Percentiles rank a stretch among this genome's conserved stretches.
Conservation (phyloP, 202 grass and related monocot species). For the Panicum virgatum region DNA sequence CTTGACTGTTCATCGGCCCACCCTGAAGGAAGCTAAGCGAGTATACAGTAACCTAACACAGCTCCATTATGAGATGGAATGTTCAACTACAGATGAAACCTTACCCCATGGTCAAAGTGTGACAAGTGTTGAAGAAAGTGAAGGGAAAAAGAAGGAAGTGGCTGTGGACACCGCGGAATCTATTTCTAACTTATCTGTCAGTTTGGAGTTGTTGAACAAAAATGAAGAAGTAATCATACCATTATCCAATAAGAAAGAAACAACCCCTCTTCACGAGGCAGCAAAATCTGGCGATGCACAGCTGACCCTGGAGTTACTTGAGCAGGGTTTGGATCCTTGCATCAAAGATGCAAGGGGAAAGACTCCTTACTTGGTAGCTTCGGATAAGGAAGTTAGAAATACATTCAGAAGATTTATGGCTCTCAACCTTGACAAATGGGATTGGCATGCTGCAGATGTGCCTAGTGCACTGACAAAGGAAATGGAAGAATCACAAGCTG, state of each 20-base stretch:
- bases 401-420: constrained; percentile 99
- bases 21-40: constrained; percentile 92
- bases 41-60: constrained; percentile 76
- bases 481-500: constrained; percentile 94
- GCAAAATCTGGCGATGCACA: constrained; percentile 72
- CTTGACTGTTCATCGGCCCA: constrained; percentile 81
- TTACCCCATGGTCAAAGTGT: constrained; percentile 34
- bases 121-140: constrained; percentile 25
- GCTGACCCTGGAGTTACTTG: constrained; percentile 69
- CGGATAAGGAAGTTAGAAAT: constrained; percentile 91
- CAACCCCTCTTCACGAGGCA: constrained; percentile 80
- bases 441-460: constrained; percentile 95
- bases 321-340: constrained; percentile 87
- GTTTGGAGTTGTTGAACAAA: constrained; percentile 26
- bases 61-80: constrained; percentile 59
- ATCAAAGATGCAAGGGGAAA: constrained; percentile 81
- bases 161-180: constrained; percentile 21
- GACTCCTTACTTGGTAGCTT: constrained; percentile 75
- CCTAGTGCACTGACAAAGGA: constrained; percentile 91
- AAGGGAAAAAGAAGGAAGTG: constrained; percentile 45
- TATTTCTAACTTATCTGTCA: constrained; percentile 30
- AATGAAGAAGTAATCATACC: constrained; percentile 8
- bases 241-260: constrained; percentile 46
- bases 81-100: constrained; percentile 34
- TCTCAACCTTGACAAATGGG: constrained; percentile 84